Evolutionary conservation across 352 stramenopile species (phyloP), one percentile per base, ranked within the genome.

Genomic region (Phytopythium cucurbitacearum): DNA sequence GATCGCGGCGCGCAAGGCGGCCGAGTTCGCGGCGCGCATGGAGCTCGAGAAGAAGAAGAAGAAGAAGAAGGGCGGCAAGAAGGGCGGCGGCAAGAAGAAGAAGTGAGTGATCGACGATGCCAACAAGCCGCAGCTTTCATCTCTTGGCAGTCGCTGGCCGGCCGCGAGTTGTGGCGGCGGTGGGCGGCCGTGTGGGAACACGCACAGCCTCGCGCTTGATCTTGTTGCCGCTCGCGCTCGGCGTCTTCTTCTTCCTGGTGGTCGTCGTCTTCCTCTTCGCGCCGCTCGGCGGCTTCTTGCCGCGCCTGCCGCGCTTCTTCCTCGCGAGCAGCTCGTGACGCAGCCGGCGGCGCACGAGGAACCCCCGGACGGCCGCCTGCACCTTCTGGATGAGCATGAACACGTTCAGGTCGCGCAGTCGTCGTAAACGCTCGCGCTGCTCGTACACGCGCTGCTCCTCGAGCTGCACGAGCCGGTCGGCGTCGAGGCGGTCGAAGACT

Each of bases 21-120:
- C 73, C 50, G 82, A 90, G 55, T 87, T 86, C 40, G 73, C 78
- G 4, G 82, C 77, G n/a, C 71, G 76, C 41, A 64, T 69, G 4
- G 81, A 92, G 60, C 70, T 92, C 53, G 81, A 92, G 40, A 88
- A 88, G 67, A 90, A 89, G 65, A 89, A 89, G 54, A 88, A 88
- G 66, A 88, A 83, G 49, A 91, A 91, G 49, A 80, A 78, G 32
- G 65, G 63, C 21, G 55, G 48, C 15, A 28, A 28, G 21, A 54
- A 54, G 21, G 40, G 39, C 34, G 55, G 56, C 7, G 64, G 54
- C 37, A 86, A 85, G 62, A 91, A 86, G 49, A 54, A 54, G 44
- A 50, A 59, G 15, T 51, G 44, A 32, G 40, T 2, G n/a, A 48
- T 21, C 16, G 46, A 51, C 32, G 32, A 28, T 28, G 21, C 21